Evolutionary conservation across 306 rosid species (phyloP), one percentile per base, ranked within the genome.

Genomic region (Vigna reflexopilosa): DNA sequence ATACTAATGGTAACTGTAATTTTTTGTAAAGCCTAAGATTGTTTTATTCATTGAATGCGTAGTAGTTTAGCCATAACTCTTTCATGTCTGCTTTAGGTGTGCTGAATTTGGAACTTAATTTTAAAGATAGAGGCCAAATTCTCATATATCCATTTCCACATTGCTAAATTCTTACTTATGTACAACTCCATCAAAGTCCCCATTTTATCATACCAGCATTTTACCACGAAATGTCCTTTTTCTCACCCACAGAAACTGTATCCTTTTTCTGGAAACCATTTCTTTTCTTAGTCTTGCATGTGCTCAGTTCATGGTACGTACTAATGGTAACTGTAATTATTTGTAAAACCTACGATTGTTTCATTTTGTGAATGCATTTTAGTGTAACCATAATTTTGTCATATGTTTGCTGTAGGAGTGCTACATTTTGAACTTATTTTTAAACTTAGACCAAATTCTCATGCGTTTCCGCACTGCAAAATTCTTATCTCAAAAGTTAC

Each of bases 361-460:
- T 73, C 34, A 42, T 44, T 44, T 57, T n/a, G 17, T 44, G 51
- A 57, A 57, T 72, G 40, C 66, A 12, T 75, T 26, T 28, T 73
- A 40, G 47, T 61, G 26, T 15, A 16, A 5, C n/a, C 67, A 15
- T 54, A 54, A 8, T 11, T 24, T 4, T 11, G 13, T 24, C 56
- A 16, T 44, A 9, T 44, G 57, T 44, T 7, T 71, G 49, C 32
- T 51, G 34, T 61, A 47, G 8, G 66, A 62, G 44, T n/a, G 38
- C 36, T 44, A 12, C 45, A 61, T 59, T 45, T 15, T n/a, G 12
- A 58, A 57, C 30, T 44, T 67, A 44, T 12, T 16, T 59, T 59
- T 26, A 59, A 57, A 61, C 2, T 19, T 66, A 17, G 9, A 28
- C 36, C 54, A 17, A 38, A 38, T 17, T 20, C 16, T 38, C 6